Conservation (phyloP, 257 asterid species). For the Salvia hispanica region DNA sequence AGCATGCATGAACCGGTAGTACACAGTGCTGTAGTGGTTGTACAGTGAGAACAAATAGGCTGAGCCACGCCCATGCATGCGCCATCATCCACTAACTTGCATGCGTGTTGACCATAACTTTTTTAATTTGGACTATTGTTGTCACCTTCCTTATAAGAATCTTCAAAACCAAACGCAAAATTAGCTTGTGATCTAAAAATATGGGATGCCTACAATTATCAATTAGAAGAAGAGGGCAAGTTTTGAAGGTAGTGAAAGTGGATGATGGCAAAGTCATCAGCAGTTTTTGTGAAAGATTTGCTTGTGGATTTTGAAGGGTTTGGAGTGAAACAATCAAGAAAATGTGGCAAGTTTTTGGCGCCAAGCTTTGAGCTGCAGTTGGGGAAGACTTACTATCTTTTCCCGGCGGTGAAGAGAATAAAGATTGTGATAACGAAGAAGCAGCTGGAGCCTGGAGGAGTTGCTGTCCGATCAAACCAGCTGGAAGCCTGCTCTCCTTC, state of each 20-base stretch:
- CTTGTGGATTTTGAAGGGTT: conserved; percentile 33
- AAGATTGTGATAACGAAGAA: conserved; percentile 54
- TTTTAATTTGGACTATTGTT: conserved; percentile 17
- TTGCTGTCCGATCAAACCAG: conserved; percentile 32
- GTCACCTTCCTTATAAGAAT: not conserved
- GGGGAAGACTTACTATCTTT: conserved; percentile 48
- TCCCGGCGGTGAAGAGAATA: conserved; percentile 44
- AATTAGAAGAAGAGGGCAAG: conserved; percentile 17
- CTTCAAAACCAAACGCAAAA: conserved; percentile 9
- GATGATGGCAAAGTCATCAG: conserved; percentile 39
- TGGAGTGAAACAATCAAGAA: conserved; percentile 38
- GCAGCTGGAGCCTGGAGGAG: conserved; percentile 50
- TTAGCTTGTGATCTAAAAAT: not conserved
- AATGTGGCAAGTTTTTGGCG: conserved; percentile 26
- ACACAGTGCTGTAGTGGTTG: conserved; percentile 24
- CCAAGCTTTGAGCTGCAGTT: conserved; percentile 35
- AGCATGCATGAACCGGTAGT: conserved; percentile 29
- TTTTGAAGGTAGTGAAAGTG: conserved; percentile 25
- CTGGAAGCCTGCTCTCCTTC: conserved; percentile 45
- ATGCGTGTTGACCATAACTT: conserved; percentile 49
- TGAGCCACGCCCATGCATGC: conserved; percentile 41
- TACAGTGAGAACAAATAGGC: conserved; percentile 17
- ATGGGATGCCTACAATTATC: conserved; percentile 28
- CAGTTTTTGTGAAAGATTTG: conserved; percentile 44
- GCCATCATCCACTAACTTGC: conserved; percentile 52